Evolutionary conservation across 2,329 filamentous ascomycete genomes (phyloP).

Genomic region (Leptosphaerulina australis): DNA sequence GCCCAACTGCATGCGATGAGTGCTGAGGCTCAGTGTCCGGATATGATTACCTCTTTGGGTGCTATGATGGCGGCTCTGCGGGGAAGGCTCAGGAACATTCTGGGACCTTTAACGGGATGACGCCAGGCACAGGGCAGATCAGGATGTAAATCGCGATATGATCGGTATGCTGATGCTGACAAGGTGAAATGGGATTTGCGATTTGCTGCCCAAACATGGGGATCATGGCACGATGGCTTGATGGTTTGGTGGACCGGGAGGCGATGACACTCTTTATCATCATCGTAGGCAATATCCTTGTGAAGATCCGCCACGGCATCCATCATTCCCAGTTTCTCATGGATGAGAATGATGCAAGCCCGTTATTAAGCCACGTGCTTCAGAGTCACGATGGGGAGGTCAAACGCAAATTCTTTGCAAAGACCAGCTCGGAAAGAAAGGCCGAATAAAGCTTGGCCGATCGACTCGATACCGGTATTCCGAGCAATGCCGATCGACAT

Average conservation of each 20-base stretch:
- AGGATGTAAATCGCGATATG: not conserved
- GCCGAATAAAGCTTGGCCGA: constrained; percentile 2
- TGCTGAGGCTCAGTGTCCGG: constrained; percentile 8
- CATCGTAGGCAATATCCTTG: constrained; percentile 3
- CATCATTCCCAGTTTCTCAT: not conserved
- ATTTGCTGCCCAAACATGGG: not conserved
- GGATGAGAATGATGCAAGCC: too few species aligned
- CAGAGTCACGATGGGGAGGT: constrained; percentile 7
- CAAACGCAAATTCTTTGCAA: constrained; percentile 2
- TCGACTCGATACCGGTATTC: not conserved
- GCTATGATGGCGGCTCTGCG: constrained; percentile 11
- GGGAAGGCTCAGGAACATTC: not conserved
- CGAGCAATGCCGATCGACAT: not conserved
- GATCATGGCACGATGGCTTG: constrained; percentile 7
- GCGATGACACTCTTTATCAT: not conserved
- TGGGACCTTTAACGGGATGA: not conserved
- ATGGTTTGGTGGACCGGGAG: not conserved
- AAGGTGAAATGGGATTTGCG: constrained; percentile 8
- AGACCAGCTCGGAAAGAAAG: not conserved
- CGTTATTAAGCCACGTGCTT: too few species aligned
- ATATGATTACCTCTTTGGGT: not conserved
- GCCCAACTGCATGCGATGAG: not conserved
- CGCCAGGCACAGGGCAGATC: not conserved
- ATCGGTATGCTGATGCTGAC: not conserved
- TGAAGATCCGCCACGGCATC: constrained; percentile 2